Evolutionary conservation across 2,329 filamentous ascomycete genomes (phyloP).

Genomic region (Daldinia sp.): DNA sequence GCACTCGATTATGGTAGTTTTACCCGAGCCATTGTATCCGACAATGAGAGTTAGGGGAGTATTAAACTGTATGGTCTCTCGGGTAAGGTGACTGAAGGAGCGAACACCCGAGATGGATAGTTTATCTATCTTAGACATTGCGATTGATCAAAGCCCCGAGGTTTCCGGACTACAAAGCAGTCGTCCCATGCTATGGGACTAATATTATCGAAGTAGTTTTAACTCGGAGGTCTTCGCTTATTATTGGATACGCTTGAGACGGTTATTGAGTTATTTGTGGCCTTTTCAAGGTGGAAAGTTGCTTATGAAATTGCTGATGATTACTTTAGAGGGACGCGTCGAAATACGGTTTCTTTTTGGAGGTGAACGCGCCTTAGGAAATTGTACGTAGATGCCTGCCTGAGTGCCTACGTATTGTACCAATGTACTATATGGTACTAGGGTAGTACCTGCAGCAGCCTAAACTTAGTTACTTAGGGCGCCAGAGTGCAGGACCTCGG

Average conservation of each 20-base stretch:
- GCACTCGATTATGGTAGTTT: slow-evolving; percentile 98
- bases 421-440: not conserved
- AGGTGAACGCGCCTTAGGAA: slow-evolving; percentile 26
- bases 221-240: not conserved
- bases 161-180: slow-evolving; percentile 6
- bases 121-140: slow-evolving; percentile 85
- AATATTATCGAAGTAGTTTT: not conserved
- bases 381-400: not conserved
- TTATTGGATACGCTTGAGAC: not conserved
- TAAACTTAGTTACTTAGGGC: slow-evolving; percentile 5
- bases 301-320: not conserved
- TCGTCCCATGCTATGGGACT: slow-evolving; percentile 21
- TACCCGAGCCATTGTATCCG: slow-evolving; percentile 95
- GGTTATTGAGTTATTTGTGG: not conserved
- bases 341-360: slow-evolving; percentile 18
- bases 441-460: slow-evolving; percentile 21
- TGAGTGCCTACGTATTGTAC: slow-evolving; percentile 1
- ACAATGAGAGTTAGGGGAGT: slow-evolving; percentile 95
- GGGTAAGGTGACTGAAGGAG: slow-evolving; percentile 80
- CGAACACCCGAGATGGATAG: slow-evolving; percentile 84
- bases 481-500: not conserved
- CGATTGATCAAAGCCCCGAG: slow-evolving; percentile 32
- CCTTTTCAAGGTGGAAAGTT: slow-evolving; percentile 9
- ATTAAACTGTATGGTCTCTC: slow-evolving; percentile 86
- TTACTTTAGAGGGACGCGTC: slow-evolving; percentile 28